These are phyloP conservation scores for Claviceps arundinis DNA, from an alignment of 2,329 filamentous ascomycete genomes.

Conservation along the genomic window DNA sequence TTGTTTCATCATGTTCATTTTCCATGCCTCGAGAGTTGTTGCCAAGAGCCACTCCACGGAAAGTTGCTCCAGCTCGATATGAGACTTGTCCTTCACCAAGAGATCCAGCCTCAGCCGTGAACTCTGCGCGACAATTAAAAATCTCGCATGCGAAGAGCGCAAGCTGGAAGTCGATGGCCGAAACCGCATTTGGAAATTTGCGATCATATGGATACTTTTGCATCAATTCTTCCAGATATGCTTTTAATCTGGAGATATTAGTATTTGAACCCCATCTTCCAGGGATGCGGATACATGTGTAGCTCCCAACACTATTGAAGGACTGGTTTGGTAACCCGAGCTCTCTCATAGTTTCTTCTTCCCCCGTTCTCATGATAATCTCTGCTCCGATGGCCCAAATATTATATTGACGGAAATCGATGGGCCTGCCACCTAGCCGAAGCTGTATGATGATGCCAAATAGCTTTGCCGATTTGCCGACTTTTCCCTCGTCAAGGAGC, in stretches of 20 bases:
- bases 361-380: conserved; percentile 54
- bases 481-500: conserved; percentile 58
- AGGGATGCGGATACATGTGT: conserved; percentile 1
- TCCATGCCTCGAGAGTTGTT: background rate
- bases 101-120: conserved; percentile 28
- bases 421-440: conserved; percentile 20
- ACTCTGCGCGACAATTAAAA: conserved; percentile 55
- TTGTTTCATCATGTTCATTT: background rate
- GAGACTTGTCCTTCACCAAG: conserved; percentile 13
- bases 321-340: background rate
- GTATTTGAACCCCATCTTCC: conserved; percentile 28
- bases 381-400: conserved; percentile 81
- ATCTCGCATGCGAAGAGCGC: conserved; percentile 73
- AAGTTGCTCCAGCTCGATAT: conserved; percentile 3
- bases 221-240: conserved; percentile 67
- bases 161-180: conserved; percentile 66
- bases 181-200: conserved; percentile 42
- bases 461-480: conserved; percentile 56
- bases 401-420: conserved; percentile 57
- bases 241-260: conserved; percentile 31
- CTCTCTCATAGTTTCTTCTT: conserved; percentile 14
- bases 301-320: background rate
- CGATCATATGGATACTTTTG: conserved; percentile 62
- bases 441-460: conserved; percentile 61
- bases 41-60: background rate